Percentiles rank a stretch among this genome's conserved stretches.
phyloP scores from a whole-genome alignment of 1,139 yeast genomes.

The Diutina ranongensis region DNA sequence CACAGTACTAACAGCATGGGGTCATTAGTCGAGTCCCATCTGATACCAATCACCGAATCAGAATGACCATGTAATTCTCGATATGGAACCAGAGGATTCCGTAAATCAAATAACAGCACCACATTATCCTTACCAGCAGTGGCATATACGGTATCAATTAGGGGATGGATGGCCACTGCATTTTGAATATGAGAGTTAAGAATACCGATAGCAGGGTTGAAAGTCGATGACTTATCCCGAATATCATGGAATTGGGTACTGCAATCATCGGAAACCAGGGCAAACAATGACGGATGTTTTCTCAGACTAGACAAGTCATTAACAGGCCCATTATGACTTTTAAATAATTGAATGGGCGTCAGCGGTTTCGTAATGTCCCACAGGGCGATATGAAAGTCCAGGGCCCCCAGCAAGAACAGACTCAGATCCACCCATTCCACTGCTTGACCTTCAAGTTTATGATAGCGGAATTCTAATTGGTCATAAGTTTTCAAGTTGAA shows the following conservation, averaged over 20 bases:
- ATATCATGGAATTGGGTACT: constrained; percentile 58
- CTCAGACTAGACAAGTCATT: constrained; percentile 50
- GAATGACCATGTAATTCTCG: constrained; percentile 41
- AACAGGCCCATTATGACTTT: constrained; percentile 38
- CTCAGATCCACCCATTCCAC: constrained; percentile 49
- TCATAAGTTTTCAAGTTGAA: constrained; percentile 21
- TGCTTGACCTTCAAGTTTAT: constrained; percentile 57
- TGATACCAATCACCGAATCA: constrained; percentile 26
- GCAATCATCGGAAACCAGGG: constrained; percentile 65
- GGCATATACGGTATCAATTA: constrained; percentile 30
- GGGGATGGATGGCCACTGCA: constrained; percentile 38
- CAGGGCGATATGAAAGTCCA: constrained; percentile 53
- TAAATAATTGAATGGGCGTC: constrained; percentile 33
- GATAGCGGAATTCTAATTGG: constrained; percentile 39
- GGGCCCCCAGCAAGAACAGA: constrained; percentile 51
- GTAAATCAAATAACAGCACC: constrained; percentile 38
- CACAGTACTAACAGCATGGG: constrained; percentile 31
- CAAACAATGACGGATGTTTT: constrained; percentile 38
- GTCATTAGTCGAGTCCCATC: constrained; percentile 26
- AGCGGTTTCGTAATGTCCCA: constrained; percentile 47
- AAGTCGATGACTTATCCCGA: constrained; percentile 26
- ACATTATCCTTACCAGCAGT: constrained; percentile 45
- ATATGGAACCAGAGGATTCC: constrained; percentile 35
- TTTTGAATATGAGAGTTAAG: constrained; percentile 34
- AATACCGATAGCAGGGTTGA: not conserved